phyloP scores from a whole-genome alignment of 441 rosid species.

The Jatropha multifida region DNA sequence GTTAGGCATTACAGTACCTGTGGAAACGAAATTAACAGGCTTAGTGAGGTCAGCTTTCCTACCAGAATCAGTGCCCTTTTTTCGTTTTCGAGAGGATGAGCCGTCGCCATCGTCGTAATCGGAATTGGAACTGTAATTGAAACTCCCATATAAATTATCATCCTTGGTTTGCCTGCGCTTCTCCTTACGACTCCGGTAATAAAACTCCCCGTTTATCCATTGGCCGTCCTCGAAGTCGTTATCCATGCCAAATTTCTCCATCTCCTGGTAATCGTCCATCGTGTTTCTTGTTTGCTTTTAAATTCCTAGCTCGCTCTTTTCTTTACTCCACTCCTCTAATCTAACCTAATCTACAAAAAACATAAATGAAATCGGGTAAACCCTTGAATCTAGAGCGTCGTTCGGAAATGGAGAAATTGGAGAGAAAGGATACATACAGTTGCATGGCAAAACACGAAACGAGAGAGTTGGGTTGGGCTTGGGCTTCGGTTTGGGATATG shows the following conservation, averaged over 20 bases:
- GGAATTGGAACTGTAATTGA: constrained; percentile 59
- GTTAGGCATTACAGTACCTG: constrained; percentile 62
- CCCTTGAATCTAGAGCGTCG: too few relatives aligned
- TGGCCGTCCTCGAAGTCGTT: constrained; percentile 82
- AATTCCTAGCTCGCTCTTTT: not conserved
- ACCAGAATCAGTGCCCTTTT: constrained; percentile 49
- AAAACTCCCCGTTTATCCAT: constrained; percentile 66
- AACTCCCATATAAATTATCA: constrained; percentile 65
- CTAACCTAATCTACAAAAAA: not conserved
- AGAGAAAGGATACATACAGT: too few relatives aligned
- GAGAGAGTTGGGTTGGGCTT: too few relatives aligned
- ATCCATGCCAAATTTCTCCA: constrained; percentile 81
- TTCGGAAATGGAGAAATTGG: too few relatives aligned
- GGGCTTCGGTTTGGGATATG: too few relatives aligned
- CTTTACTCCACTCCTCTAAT: not conserved
- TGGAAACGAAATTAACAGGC: constrained; percentile 76
- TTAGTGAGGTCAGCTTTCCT: constrained; percentile 56
- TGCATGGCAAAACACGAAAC: too few relatives aligned
- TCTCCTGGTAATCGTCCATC: constrained; percentile 82
- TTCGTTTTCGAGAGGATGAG: constrained; percentile 41
- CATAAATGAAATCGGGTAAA: too few relatives aligned
- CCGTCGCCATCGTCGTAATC: constrained; percentile 35
- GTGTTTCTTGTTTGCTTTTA: not conserved
- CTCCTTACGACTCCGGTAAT: constrained; percentile 56
- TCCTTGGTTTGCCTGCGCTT: constrained; percentile 68